A percentile compares a stretch with the other conserved stretches of the same genome.
Conservation (phyloP, 2,329 filamentous ascomycete genomes). For the Phaeophleospora eucalypticola region DNA sequence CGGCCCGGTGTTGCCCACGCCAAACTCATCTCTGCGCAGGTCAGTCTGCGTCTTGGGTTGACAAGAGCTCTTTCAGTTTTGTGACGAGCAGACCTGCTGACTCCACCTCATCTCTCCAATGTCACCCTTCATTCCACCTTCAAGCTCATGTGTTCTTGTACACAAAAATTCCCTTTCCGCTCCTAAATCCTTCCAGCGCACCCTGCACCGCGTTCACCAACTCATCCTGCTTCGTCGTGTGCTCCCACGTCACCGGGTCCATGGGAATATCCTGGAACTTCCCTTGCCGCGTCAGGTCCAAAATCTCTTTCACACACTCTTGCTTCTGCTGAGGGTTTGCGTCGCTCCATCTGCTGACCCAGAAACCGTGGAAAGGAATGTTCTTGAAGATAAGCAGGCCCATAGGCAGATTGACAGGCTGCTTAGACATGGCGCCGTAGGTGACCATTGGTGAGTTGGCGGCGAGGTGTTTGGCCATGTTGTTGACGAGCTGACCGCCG, state of each 20-base stretch:
- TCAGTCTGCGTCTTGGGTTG: too few relatives aligned
- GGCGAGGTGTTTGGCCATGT: slow-evolving; percentile 68
- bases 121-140: too few relatives aligned
- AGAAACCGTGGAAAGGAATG: slow-evolving; percentile 84
- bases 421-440: slow-evolving; percentile 91
- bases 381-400: slow-evolving; percentile 91
- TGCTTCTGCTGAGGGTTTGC: slow-evolving; percentile 68
- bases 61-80: too few relatives aligned
- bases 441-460: slow-evolving; percentile 74
- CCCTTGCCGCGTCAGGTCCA: slow-evolving; percentile 68
- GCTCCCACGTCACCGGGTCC: slow-evolving; percentile 77
- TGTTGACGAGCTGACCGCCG: slow-evolving; percentile 77
- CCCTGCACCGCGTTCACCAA: slow-evolving; percentile 74
- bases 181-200: slow-evolving; percentile 76
- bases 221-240: slow-evolving; percentile 67
- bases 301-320: slow-evolving; percentile 77
- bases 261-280: slow-evolving; percentile 80
- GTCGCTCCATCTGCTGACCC: slow-evolving; percentile 88
- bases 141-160: slow-evolving; percentile 56
- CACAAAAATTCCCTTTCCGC: slow-evolving; percentile 85
- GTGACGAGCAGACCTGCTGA: too few relatives aligned
- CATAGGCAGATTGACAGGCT: slow-evolving; percentile 76
- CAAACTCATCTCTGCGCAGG: too few relatives aligned
- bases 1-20: too few relatives aligned
- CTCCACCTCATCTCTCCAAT: too few relatives aligned